Conservation (phyloP, 768 basidiomycete genomes). For the Amanita jacksonii region DNA sequence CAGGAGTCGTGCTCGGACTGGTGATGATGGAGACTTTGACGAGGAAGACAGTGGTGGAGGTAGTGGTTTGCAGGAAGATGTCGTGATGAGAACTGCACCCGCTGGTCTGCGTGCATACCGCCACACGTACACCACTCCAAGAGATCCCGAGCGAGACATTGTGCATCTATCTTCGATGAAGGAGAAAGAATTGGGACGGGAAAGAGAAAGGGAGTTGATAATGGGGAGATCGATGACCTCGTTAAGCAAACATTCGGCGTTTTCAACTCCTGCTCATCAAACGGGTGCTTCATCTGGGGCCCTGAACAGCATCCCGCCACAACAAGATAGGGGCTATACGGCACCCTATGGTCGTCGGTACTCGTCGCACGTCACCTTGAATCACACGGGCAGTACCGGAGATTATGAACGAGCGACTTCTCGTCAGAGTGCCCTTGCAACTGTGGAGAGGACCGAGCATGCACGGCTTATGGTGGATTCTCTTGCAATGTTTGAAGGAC, state of each 20-base stretch:
- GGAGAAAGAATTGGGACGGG: conserved; percentile 3
- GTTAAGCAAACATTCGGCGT: conserved; percentile 1
- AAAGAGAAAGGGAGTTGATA: conserved; percentile 14
- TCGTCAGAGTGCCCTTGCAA: conserved; percentile 4
- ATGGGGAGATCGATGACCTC: conserved; percentile 9
- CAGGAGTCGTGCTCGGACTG: conserved; percentile 10
- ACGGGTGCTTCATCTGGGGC: background rate
- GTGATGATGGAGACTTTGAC: conserved; percentile 11
- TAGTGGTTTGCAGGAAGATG: background rate
- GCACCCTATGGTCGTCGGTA: conserved; percentile 10
- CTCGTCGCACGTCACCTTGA: conserved; percentile 7
- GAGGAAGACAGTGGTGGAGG: conserved; percentile 6
- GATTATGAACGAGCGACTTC: conserved; percentile 11
- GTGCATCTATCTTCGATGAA: conserved; percentile 7
- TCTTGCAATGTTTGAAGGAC: conserved; percentile 58
- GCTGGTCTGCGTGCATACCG: conserved; percentile 1
- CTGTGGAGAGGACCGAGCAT: conserved; percentile 38
- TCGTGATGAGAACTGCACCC: conserved; percentile 1
- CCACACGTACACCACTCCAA: background rate
- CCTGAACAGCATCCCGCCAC: background rate
- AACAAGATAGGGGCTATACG: conserved; percentile 2
- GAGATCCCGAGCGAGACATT: background rate
- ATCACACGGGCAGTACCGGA: conserved; percentile 10
- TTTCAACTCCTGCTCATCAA: conserved; percentile 3
- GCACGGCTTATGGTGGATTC: conserved; percentile 62